Evolutionary conservation across 306 rosid genomes (phyloP).

Genomic region (Trifolium fragiferum): DNA sequence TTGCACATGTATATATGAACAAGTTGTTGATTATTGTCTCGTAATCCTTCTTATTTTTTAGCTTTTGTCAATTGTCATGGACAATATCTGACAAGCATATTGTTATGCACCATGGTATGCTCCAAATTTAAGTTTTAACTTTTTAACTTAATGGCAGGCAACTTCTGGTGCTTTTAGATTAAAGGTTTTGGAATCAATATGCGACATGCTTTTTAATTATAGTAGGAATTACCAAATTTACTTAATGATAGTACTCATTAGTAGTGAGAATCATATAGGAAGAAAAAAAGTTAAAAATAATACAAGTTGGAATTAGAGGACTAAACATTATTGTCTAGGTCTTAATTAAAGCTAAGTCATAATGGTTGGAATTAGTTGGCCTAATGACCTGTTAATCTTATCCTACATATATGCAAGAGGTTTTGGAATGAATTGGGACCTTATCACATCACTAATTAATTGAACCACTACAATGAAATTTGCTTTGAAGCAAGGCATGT

Average conservation of each 20-base stretch:
- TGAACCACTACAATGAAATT: not conserved
- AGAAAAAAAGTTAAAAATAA: not conserved
- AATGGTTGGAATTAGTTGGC: constrained; percentile 60
- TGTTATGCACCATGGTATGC: constrained; percentile 37
- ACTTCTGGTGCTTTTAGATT: constrained; percentile 38
- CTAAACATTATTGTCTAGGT: constrained; percentile 13
- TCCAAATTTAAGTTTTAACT: constrained; percentile 41
- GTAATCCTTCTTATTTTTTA: constrained; percentile 1
- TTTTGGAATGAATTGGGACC: not conserved
- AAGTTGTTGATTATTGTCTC: constrained; percentile 43
- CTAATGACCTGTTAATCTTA: constrained; percentile 51
- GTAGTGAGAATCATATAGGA: constrained; percentile 18
- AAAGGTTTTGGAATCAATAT: constrained; percentile 47
- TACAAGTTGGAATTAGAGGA: constrained; percentile 31
- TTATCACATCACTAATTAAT: not conserved
- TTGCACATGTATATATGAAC: constrained; percentile 27
- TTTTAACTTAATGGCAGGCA: constrained; percentile 57
- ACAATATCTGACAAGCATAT: constrained; percentile 72
- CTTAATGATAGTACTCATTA: constrained; percentile 30
- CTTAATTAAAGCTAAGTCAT: constrained; percentile 30
- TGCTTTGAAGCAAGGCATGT: too few relatives aligned
- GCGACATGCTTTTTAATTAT: constrained; percentile 38
- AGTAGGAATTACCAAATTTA: constrained; percentile 34
- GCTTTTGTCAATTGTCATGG: constrained; percentile 37
- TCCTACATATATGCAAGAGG: constrained; percentile 51